Evolutionary conservation across 805 yeast species (phyloP).

Genomic region (Saccharomyces jurei): DNA sequence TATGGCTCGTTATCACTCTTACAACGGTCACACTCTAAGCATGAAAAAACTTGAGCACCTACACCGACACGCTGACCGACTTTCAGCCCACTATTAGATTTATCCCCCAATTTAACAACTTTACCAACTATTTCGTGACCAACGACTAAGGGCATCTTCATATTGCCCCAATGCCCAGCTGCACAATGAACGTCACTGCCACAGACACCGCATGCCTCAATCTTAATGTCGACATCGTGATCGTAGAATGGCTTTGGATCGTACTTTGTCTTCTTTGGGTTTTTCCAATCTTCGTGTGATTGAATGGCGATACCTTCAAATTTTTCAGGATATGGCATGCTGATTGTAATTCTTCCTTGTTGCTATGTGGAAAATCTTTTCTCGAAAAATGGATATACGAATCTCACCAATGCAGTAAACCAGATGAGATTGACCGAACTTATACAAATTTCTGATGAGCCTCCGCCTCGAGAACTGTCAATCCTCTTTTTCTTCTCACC

Average conservation of each 20-base stretch:
- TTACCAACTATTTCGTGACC: constrained; percentile 65
- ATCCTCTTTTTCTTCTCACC: not conserved
- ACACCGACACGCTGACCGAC: constrained; percentile 74
- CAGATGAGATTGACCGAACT: not conserved
- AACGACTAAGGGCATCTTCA: constrained; percentile 37
- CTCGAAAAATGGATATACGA: not conserved
- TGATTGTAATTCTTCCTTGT: not conserved
- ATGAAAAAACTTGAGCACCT: constrained; percentile 62
- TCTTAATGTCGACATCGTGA: constrained; percentile 47
- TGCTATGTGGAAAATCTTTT: not conserved
- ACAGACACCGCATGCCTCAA: constrained; percentile 59
- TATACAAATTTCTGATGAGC: not conserved
- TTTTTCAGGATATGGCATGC: constrained; percentile 29
- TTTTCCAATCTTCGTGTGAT: constrained; percentile 44
- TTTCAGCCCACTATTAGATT: constrained; percentile 40
- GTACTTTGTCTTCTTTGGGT: constrained; percentile 44
- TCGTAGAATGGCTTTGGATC: constrained; percentile 40
- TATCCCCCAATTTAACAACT: constrained; percentile 51
- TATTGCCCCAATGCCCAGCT: constrained; percentile 19
- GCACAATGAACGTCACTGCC: constrained; percentile 43
- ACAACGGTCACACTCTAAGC: constrained; percentile 58
- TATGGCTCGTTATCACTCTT: constrained; percentile 44
- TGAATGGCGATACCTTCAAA: constrained; percentile 55
- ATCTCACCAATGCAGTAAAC: no score
- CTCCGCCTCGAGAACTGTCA: not conserved